phyloP scores from a whole-genome alignment of 2,329 filamentous ascomycete species.

The Cytospora paraplurivora region DNA sequence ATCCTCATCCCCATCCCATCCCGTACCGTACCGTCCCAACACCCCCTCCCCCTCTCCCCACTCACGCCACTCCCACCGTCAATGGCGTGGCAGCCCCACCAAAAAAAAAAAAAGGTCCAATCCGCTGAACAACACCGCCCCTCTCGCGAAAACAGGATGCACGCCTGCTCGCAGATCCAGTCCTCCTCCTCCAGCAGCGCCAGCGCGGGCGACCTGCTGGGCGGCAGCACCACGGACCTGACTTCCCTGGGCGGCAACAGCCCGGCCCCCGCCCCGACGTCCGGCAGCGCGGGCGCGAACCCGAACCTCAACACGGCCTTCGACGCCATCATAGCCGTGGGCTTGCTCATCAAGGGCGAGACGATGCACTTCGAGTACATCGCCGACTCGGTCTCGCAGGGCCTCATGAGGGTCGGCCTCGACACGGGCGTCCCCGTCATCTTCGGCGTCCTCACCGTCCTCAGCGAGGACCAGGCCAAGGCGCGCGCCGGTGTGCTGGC shows the following conservation, averaged over 20 bases:
- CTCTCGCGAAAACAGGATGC: constrained; percentile 50
- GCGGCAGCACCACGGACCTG: constrained; percentile 68
- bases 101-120: constrained; percentile 25
- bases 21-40: constrained; percentile 14
- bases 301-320: constrained; percentile 64
- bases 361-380: constrained; percentile 99
- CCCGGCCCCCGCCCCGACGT: constrained; percentile 40
- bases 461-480: constrained; percentile 85
- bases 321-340: constrained; percentile 92
- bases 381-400: constrained; percentile 84
- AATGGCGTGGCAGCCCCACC: no score
- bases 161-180: constrained; percentile 84
- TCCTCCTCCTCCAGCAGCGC: constrained; percentile 59
- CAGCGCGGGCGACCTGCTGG: constrained; percentile 76
- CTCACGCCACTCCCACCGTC: no score
- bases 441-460: constrained; percentile 87
- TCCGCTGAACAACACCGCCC: constrained; percentile 44
- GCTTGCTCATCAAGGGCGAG: constrained; percentile 96
- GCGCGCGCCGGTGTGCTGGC: constrained; percentile 75
- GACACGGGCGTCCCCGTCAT: constrained; percentile 88
- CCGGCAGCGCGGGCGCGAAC: constrained; percentile 32
- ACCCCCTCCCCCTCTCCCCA: no score
- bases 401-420: constrained; percentile 90
- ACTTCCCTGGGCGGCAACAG: constrained; percentile 42
- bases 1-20: constrained; percentile 14